Evolutionary conservation across 2,329 filamentous ascomycete species (phyloP), one percentile per base, ranked within the genome.

Genomic region (Mariannaea elegans): DNA sequence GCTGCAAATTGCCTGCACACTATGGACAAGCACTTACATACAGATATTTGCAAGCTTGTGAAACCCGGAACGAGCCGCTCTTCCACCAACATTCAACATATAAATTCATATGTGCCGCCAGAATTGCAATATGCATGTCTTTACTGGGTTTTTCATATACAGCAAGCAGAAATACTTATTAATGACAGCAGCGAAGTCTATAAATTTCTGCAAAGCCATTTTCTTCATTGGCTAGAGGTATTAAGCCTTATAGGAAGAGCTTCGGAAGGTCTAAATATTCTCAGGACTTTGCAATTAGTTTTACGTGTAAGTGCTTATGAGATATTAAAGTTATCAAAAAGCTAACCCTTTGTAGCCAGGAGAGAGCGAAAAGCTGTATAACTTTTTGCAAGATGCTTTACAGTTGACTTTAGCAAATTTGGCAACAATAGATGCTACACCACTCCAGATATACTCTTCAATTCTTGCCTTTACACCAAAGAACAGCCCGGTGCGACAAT

Each of bases 401-500:
- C 34, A 34, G 4, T 38, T 56, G 13, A 12, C 39, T 16, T n/a
- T 13, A 24, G 7, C 32, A 14, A 45, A 44, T 23, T 21, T 36
- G 13, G 13, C 14, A 10, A 32, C 13, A n/a, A 39, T 52, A 7
- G 31, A 52, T 32, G 31, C 29, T 4, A 13, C 47, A 12, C 47
- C 55, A 7, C 55, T 52, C 18, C 48, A 58, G 34, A n/a, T 58
- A 5, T 58, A 58, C 24, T 58, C 41, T 13, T 46, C 55, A 12
- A 23, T 31, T 16, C 2, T 54, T 16, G 51, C 41, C 13, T 54
- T 54, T 23, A 16, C 32, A 3, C 39, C 51, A 38, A 34, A 36
- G 27, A 46, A 45, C 21, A 54, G 41, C 47, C 12, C 13, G 4
- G 16, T 54, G 3, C 16, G 38, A 38, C 39, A 46, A 36, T 5